Base-by-base conservation (phyloP, 441 rosid genomes). In the Theobroma grandiflorum region DNA sequence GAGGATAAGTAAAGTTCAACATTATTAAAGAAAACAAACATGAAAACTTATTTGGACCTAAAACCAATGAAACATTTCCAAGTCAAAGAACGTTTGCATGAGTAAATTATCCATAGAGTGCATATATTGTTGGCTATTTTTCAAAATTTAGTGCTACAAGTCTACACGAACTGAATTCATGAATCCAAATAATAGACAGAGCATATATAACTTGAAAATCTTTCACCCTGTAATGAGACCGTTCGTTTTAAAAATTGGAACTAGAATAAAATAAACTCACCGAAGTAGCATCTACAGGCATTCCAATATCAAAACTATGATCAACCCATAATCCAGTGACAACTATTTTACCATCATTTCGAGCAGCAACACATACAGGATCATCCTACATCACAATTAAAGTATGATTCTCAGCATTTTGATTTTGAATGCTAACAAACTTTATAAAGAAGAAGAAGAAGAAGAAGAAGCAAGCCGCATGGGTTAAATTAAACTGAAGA, bases 271-370 rank as follows among this genome's bases (percentile, higher is more conserved):
- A 49, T 33, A 79, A 84, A 84, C 96, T 81, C 78, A 95, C 99
- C 63, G 95, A 92, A 76, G 90, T 80, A 2, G 91, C 82, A 84
- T 97, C 96, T 35, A 88, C 86, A 22, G 89, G 88, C 88, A 90
- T 79, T 83, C 98, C 99, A 76, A 81, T 67, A 74, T 94, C 98
- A 75, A 84, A 86, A 84, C 97, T 85, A 81, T 94, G 99, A 84
- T 95, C 91, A 72, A 94, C 98, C 99, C 99, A 95, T 76, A 94
- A 83, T 10, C 88, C 88, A 0, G 94, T 90, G 52, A 93, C 93
- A 71, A 95, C 85, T 18, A 85, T 88, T 79, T 93, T 97, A 59
- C 97, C 93, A 72, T 88, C 91, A 18, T 78, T 85, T 82, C 98
- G 90, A 77, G 98, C 98, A 65, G 88, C 81, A 40, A 84, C 90